Evolutionary conservation across 495 filamentous ascomycete genomes (phyloP), one percentile per base, ranked within the genome.

Genomic region (Jackrogersella multiformis): DNA sequence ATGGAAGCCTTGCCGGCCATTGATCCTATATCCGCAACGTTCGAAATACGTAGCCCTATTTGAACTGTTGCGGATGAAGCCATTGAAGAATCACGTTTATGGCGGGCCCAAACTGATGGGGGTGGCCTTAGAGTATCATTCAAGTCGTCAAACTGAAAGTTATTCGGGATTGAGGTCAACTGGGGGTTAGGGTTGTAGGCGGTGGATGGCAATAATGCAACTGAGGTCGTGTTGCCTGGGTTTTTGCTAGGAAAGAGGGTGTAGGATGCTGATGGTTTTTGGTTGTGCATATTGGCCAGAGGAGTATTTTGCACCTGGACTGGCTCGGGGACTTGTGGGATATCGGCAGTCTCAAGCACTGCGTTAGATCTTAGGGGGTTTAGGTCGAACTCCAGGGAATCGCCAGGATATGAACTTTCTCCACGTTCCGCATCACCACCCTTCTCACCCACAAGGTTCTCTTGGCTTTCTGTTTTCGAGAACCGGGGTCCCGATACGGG

Each of bases 1-100:
- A 44, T 76, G 54, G 49, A 56, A 44, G 38, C 44, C 26, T 62
- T 70, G 69, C 35, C 26, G 52, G 28, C 55, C 8, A 76, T 52
- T 39, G 75, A 76, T 2, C 75, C 71, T 15, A 80, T 78, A 42
- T 82, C 79, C 8, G 76, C 76, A 0, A 83, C 72, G 3, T 80
- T 81, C 5, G 81, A 83, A 46, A 83, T 71, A 26, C 81, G 78
- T 8, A 83, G 68, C 0, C 81, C 81, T 44, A 83, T 83, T 48
- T 82, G 80, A 44, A 83, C 81, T 1, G 81, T 83, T 34, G 80
- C 79, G 16, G 77, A 78, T 7, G 80, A 82, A 10, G 73, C 73
- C 38, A 82, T 69, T 0, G 81, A 83, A 0, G 80, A 82, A 46
- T 82, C 76, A 30, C 81, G 74, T 6, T 69, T 72, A 61, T 82